A percentile compares a stretch with the other conserved stretches of the same genome.
Evolutionary conservation across 208 protist genomes (phyloP).

Genomic region (Trichomonas tenax): DNA sequence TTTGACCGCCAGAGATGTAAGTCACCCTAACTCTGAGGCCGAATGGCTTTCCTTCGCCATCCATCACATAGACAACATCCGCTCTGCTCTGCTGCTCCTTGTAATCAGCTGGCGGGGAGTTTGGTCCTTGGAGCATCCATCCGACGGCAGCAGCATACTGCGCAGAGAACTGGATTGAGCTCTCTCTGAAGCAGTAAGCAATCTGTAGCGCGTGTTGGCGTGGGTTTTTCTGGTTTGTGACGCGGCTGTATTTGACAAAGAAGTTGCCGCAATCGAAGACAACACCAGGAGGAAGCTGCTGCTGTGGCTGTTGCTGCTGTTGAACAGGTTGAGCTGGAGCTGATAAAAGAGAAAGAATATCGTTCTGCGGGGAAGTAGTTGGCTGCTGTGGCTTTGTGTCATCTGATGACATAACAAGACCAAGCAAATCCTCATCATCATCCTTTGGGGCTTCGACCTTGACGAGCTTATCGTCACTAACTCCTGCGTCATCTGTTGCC

Average conservation of each 20-base stretch:
- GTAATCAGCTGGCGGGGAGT: background rate
- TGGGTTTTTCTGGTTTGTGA: background rate
- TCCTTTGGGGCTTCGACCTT: background rate
- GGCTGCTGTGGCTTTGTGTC: background rate
- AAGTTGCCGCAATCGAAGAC: background rate
- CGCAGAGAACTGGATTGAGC: background rate
- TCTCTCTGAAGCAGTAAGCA: background rate
- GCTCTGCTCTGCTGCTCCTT: background rate
- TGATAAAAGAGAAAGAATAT: background rate
- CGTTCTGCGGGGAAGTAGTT: background rate
- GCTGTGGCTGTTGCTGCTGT: background rate
- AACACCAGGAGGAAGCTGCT: background rate
- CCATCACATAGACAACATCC: background rate
- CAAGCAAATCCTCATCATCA: background rate
- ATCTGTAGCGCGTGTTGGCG: background rate
- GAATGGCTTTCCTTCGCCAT: background rate
- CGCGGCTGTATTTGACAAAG: background rate
- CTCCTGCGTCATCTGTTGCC: background rate
- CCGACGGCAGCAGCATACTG: background rate
- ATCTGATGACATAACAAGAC: background rate
- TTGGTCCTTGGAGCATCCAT: background rate
- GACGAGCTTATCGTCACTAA: background rate
- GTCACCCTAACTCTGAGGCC: background rate
- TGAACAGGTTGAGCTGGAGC: background rate
- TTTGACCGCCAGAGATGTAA: background rate